Evolutionary conservation across 257 asterid genomes (phyloP).

Genomic region (Mitragyna speciosa): DNA sequence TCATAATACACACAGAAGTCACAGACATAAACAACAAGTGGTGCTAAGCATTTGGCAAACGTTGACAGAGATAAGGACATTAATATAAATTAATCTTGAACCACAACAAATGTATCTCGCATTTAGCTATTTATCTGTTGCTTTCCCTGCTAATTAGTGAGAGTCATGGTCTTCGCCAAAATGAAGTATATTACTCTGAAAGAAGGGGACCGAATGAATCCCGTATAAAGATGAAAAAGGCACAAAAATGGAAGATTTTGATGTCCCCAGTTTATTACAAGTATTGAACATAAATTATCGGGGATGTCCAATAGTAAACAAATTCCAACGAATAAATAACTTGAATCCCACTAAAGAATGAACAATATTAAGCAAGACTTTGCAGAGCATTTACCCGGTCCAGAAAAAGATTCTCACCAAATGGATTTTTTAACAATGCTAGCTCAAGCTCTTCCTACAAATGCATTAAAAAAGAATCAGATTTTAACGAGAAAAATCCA

Average conservation of each 20-base stretch:
- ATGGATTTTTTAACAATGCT: slow-evolving; percentile 65
- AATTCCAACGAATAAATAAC: background rate
- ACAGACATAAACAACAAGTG: background rate
- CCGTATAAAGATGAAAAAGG: background rate
- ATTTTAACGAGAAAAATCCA: background rate
- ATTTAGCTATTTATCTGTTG: background rate
- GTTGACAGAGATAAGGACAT: background rate
- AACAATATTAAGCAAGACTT: background rate
- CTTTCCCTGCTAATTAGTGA: background rate
- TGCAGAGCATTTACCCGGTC: slow-evolving; percentile 65
- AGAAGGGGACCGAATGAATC: background rate
- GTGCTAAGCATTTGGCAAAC: background rate
- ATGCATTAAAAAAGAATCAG: slow-evolving; percentile 15
- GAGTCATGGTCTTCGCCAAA: background rate
- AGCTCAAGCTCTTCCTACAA: slow-evolving; percentile 88
- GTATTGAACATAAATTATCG: background rate
- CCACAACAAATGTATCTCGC: background rate
- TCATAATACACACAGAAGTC: no score
- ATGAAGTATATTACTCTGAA: background rate
- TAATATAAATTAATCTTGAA: no score
- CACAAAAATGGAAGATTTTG: background rate
- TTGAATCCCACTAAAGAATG: background rate
- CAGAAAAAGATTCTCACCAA: slow-evolving; percentile 72
- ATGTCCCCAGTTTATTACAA: background rate
- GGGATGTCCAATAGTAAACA: background rate